Base-by-base conservation (phyloP, 345 rosid species). In the Salix udensis region DNA sequence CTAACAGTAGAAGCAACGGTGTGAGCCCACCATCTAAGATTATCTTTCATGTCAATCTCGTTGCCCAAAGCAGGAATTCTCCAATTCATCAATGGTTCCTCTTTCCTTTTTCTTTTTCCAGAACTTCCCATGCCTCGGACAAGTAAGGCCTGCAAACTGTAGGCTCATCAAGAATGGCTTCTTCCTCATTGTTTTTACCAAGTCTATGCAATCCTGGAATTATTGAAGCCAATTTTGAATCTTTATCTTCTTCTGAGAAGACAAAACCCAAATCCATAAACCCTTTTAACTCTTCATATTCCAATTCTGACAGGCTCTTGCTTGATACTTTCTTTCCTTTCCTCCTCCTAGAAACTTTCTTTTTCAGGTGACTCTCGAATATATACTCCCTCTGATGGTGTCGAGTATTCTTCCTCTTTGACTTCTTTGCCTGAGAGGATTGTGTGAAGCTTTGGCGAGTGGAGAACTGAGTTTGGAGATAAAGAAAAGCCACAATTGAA, bases 211-310 rank as follows among this genome's bases (percentile, higher is more conserved):
- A 70, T 7, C 95, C 98, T 0, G 97, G 98, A 79, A 92, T 78
- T 71, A 94, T 90, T 74, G 88, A 86, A 11, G 86, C 89, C 88
- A 94, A 82, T 78, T 85, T 87, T 60, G 95, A 87, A 55, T 91
- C 85, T 44, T 81, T 87, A 79, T 90, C 97, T 78, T 91, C 89
- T 80, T 90, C 91, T 0, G 93, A 86, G 82, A 94, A 94, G 39
- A 92, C 92, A 79, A 94, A 92, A 19, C 98, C 98, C 48, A 94
- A 82, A 89, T 94, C 98, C 88, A 87, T 88, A 83, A 94, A 89
- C 85, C 97, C 98, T 83, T 88, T 86, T 8, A 91, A 78, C 87
- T 94, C 98, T 60, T 90, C 88, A 75, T 90, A 89, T 82, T 92
- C 98, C 77, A 90, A 83, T 23, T 87, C 91, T 21, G 89, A 87